Base-by-base conservation (phyloP, 2,329 filamentous ascomycete genomes). In the Exophiala oligosperma region DNA sequence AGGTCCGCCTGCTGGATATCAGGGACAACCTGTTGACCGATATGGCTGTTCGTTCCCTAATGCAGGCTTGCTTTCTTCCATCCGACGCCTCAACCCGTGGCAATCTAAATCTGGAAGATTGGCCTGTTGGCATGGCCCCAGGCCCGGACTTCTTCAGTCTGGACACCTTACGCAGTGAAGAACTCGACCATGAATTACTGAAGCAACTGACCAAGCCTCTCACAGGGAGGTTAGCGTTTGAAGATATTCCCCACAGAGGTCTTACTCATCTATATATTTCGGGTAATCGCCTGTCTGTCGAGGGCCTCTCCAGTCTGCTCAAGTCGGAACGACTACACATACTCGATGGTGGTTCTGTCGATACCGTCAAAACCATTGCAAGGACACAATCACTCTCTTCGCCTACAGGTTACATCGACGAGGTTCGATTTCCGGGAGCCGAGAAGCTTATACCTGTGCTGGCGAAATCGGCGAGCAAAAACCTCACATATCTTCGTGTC, bases 221-320 rank as follows among this genome's bases (percentile, higher is more conserved):
- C 43, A 76, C 81, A 14, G 79, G 78, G 8, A 77, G 79, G 50
- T 76, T 84, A 29, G 78, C 80, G 38, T 78, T 85, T 28, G 83
- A 86, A 63, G 78, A 84, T 62, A 72, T 80, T 1, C 76, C 79
- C 23, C 75, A 80, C 64, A 72, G 74, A 8, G 84, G 84, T 2
- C 77, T 86, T 38, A 86, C 84, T 0, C 84, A 87, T 70, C 71
- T 87, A 2, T 84, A 84, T 64, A 76, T 86, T 12, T 76, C 83
- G 2, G 77, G 77, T 6, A 87, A 86, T 56, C 65, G 72, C 2
- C 68, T 86, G 4, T 84, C 81, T 1, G 77, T 82, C 0, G 81
- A 84, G 67, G 83, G 82, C 0, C 71, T 83, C 4, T 80, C 79
- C 2, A 79, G 77, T 14, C 71, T 86, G 4, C 65, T 85, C 9